Evolutionary conservation across 257 asterid species (phyloP).

Genomic region (Galeopsis tetrahit): DNA sequence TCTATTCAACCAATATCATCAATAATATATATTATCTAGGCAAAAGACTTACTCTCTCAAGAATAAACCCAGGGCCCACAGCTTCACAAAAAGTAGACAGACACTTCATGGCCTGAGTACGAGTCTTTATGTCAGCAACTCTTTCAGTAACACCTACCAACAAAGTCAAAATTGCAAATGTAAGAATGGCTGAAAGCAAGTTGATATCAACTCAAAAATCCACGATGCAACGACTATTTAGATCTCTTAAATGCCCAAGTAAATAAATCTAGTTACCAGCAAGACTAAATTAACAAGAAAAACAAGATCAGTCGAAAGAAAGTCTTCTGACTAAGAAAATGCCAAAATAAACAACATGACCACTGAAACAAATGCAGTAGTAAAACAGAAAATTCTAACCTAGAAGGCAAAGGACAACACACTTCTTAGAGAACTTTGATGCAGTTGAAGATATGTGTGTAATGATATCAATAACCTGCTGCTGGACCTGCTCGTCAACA

Average conservation of each 20-base stretch:
- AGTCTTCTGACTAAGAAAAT: constrained; percentile 6
- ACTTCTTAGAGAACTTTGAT: constrained; percentile 84
- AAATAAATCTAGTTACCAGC: constrained; percentile 16
- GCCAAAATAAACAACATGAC: neutral
- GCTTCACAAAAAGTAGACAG: constrained; percentile 95
- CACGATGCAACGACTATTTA: constrained; percentile 13
- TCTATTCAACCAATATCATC: constrained; percentile 17
- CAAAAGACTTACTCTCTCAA: constrained; percentile 77
- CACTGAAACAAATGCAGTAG: constrained; percentile 1
- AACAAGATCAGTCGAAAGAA: neutral
- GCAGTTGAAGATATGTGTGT: constrained; percentile 81
- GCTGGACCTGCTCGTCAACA: constrained; percentile 83
- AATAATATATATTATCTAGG: constrained; percentile 10
- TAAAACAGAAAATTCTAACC: constrained; percentile 51
- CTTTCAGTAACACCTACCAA: constrained; percentile 84
- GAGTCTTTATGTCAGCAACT: constrained; percentile 98
- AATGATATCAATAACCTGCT: constrained; percentile 77
- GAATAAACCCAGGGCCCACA: constrained; percentile 92
- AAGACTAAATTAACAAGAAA: constrained; percentile 20
- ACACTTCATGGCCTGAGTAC: constrained; percentile 92
- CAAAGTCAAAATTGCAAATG: constrained; percentile 34
- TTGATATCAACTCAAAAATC: constrained; percentile 10
- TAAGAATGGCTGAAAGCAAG: constrained; percentile 30
- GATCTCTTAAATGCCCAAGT: constrained; percentile 16
- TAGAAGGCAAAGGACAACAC: constrained; percentile 84